Conservation (phyloP, 1,284 basidiomycete genomes). For the Moesziomyces sp. region DNA sequence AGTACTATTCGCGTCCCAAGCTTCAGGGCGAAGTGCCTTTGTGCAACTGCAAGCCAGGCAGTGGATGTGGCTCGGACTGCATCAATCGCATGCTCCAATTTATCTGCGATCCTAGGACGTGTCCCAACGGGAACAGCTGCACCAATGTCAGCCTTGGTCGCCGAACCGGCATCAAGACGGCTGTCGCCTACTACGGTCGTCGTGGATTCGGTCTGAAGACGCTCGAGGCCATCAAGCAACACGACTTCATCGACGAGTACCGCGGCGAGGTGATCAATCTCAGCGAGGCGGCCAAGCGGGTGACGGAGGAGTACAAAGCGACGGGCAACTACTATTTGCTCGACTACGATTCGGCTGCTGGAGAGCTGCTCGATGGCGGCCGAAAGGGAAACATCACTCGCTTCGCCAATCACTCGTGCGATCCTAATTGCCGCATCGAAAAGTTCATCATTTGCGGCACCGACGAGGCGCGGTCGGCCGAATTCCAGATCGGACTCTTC, state of each 20-base stretch:
- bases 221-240: constrained; percentile 47
- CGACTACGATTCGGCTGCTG: constrained; percentile 61
- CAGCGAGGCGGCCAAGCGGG: constrained; percentile 51
- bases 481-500: constrained; percentile 64
- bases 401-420: constrained; percentile 64
- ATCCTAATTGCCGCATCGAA: constrained; percentile 62
- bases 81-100: constrained; percentile 61
- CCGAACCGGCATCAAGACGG: constrained; percentile 44
- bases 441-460: constrained; percentile 63
- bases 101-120: constrained; percentile 58
- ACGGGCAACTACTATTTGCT: constrained; percentile 62
- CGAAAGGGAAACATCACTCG: constrained; percentile 62
- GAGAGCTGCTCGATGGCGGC: constrained; percentile 62
- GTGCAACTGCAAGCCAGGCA: constrained; percentile 54
- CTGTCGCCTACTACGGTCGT: constrained; percentile 50
- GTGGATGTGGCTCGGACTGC: constrained; percentile 54
- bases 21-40: constrained; percentile 54
- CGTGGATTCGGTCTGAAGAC: constrained; percentile 62
- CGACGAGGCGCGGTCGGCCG: constrained; percentile 54
- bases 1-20: constrained; percentile 51
- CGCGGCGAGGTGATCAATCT: constrained; percentile 63
- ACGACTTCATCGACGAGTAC: constrained; percentile 61
- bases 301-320: constrained; percentile 52
- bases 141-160: constrained; percentile 61
- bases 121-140: constrained; percentile 58